Base-by-base conservation (phyloP, 2,329 filamentous ascomycete genomes). In the Sporothrix curviconia region DNA sequence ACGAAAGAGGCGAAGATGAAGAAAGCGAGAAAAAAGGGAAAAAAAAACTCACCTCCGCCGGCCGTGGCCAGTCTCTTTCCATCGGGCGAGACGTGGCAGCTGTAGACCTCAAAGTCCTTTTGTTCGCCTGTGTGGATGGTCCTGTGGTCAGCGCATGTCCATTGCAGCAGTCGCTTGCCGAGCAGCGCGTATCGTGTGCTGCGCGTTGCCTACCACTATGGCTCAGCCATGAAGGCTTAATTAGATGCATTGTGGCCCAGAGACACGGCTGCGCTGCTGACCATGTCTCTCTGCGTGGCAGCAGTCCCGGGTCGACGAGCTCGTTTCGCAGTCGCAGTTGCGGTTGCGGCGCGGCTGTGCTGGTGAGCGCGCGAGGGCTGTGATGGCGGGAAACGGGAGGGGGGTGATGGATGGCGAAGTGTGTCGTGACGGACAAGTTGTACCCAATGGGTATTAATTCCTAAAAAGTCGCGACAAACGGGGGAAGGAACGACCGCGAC, bases 71-170 rank as follows among this genome's bases (percentile, higher is more conserved):
- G 81, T 63, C 94, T 85, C 68, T 85, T 87, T 64, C 92, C 94
- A 75, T 99, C 94, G 14, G 94, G 90, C 28, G 94, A 99, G 63
- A 99, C 85, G 78, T 97, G 90, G 72, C 92, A 97, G 75, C 90
- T 96, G 77, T 97, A 99, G 64, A 97, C 92, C 74, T 99, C 94
- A 69, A 95, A 95, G 71, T 97, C 92, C 70, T 96, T 97, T 71
- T 95, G 90, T 77, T 99, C 94, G 70, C 92, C 88, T 90, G 25
- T 7, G 25, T 28, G 15, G 36, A 17, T 28, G 19, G 22, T 7
- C 36, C 15, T 2, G 14, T 4, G 14, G 52, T 56, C 46, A 46
- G 32, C 15, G 28, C 50, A 0, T 11, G 6, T 11, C 19, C 3
- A 6, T 14, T 3, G 12, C 7, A 12, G n/a, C 24, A 4, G 25